These are phyloP conservation scores for Nicotiana otophora DNA, from an alignment of 257 asterid species.

Conservation along the genomic window DNA sequence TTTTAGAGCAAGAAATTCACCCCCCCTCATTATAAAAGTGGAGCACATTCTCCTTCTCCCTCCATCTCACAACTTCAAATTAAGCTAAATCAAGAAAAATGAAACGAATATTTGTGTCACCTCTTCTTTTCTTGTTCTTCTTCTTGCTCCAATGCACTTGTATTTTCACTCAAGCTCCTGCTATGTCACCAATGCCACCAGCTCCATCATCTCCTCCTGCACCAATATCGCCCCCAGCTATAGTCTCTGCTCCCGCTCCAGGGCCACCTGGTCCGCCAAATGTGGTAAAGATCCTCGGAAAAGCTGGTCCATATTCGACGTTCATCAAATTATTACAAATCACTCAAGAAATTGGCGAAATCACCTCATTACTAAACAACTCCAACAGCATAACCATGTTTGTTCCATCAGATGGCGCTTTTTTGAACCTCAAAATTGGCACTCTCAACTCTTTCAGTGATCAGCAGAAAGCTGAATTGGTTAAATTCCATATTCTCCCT, in stretches of 20 bases:
- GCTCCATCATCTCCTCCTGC: constrained; percentile 11
- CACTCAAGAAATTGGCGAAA: constrained; percentile 41
- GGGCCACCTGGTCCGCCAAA: constrained; percentile 35
- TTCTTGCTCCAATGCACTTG: constrained; percentile 10
- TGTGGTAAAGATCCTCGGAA: constrained; percentile 41
- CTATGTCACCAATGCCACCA: neutral
- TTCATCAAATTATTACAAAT: constrained; percentile 47
- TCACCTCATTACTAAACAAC: constrained; percentile 41
- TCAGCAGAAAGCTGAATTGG: constrained; percentile 32
- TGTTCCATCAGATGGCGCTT: constrained; percentile 41
- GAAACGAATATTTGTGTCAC: neutral
- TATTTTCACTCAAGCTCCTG: constrained; percentile 30
- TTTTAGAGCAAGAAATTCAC: neutral
- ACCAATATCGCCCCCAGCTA: neutral
- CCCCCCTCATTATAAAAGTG: constrained; percentile 4
- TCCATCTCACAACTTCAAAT: neutral
- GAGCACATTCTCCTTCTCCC: neutral
- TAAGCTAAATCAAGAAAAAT: neutral
- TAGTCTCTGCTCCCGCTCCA: constrained; percentile 27
- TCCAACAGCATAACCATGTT: constrained; percentile 46
- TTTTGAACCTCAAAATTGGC: constrained; percentile 37
- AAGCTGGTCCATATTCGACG: constrained; percentile 35
- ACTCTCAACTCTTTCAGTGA: constrained; percentile 35
- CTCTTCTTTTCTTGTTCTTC: constrained; percentile 16
- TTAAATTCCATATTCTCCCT: constrained; percentile 42